Evolutionary conservation across 2,329 filamentous ascomycete species (phyloP).

Genomic region (Fonsecaea pedrosoi): DNA sequence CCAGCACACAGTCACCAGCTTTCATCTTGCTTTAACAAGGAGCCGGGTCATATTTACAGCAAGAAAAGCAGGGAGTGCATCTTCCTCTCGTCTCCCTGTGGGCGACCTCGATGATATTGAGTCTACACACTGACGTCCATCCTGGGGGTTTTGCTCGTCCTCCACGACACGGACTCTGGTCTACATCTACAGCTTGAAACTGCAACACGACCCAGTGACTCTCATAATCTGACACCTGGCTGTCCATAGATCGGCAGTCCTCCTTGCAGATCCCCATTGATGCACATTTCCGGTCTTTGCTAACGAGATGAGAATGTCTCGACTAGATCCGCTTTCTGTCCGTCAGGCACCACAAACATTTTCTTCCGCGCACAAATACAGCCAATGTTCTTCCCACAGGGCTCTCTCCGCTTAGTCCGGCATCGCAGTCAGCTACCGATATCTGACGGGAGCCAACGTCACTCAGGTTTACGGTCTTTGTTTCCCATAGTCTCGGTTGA

Average conservation of each 20-base stretch:
- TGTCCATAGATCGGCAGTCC: not conserved
- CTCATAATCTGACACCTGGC: not conserved
- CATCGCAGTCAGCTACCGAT: not conserved
- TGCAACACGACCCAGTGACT: not conserved
- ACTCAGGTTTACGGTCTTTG: too few species aligned
- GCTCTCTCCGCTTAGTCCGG: not conserved
- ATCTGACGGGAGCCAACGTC: too few species aligned
- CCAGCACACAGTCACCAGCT: not conserved
- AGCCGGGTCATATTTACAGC: not conserved
- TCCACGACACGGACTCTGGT: not conserved
- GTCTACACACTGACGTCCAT: not conserved
- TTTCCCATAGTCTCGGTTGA: not conserved
- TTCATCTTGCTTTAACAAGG: not conserved
- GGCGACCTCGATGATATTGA: not conserved
- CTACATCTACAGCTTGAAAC: not conserved
- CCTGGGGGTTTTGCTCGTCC: not conserved
- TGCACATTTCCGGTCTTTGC: not conserved
- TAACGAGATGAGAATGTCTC: not conserved
- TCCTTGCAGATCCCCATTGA: not conserved
- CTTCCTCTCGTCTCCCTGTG: not conserved
- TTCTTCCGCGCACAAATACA: not conserved
- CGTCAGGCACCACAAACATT: not conserved
- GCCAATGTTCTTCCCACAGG: not conserved
- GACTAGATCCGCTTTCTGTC: not conserved
- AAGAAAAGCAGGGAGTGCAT: not conserved